A percentile compares a stretch with the other conserved stretches of the same genome.
Evolutionary conservation across 2,329 filamentous ascomycete genomes (phyloP).

Genomic region (Amylocarpus encephaloides): DNA sequence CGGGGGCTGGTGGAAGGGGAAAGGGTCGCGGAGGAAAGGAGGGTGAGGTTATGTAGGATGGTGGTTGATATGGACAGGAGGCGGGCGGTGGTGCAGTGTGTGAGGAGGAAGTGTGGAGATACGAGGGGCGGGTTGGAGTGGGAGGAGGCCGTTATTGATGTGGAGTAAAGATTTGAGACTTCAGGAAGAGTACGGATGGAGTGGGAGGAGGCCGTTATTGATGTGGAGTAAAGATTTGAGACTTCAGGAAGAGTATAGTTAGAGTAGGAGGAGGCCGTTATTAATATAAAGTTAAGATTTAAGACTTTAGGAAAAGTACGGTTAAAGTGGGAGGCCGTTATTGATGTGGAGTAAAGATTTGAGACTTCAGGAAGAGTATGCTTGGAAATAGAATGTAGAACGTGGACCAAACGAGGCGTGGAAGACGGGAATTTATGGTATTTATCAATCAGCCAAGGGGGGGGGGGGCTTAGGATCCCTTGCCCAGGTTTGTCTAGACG

Average conservation of each 20-base stretch:
- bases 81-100: constrained; percentile 5
- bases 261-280: neutral
- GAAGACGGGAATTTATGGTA: no score
- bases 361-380: neutral
- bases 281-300: neutral
- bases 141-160: constrained; percentile 1
- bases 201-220: constrained; percentile 1
- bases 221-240: neutral
- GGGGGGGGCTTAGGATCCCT: no score
- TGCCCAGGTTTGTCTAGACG: no score
- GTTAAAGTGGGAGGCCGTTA: neutral
- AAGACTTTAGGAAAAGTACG: no score
- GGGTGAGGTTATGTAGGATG: constrained; percentile 5
- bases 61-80: constrained; percentile 8
- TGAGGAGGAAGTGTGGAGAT: constrained; percentile 1
- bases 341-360: neutral
- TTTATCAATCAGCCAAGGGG: no score
- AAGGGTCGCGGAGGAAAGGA: constrained; percentile 1
- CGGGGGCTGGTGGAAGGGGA: neutral
- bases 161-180: neutral
- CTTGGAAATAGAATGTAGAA: neutral
- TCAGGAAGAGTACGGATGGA: no score
- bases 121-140: neutral
- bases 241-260: no score
- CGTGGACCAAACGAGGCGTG: no score